Base-by-base conservation (phyloP, 108 stramenopile genomes). In the Epithemia pelagica region DNA sequence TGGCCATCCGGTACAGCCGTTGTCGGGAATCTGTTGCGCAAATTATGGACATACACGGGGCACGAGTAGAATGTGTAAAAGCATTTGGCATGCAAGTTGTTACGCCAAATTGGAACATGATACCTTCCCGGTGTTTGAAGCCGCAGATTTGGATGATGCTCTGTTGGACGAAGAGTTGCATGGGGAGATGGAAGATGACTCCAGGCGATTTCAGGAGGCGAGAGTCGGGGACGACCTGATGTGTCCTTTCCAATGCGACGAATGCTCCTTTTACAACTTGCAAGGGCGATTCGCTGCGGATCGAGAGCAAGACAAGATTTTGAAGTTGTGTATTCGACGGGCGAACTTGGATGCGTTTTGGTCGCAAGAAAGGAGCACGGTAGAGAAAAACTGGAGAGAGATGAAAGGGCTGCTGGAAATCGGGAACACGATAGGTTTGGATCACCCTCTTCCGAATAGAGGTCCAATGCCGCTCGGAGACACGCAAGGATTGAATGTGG, bases 261-360 rank as follows among this genome's bases (percentile, higher is more conserved):
- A 33, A 0, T 87, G 86, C 62, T 75, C 75, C 66, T 75, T 80
- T 29, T 10, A 30, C 0, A 80, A 82, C 2, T 15, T 83, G 0
- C 46, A 64, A 28, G 59, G 65, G 0, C 22, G 71, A 19, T 56
- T 71, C 23, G 74, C 72, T 3, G 31, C 29, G 19, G 37, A 46
- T 46, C 27, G 30, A 1, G 28, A 1, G 1, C 15, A 26, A 54
- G 37, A 57, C 19, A 56, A 68, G 25, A 26, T 28, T 15, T 20
- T 52, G 3, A 18, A 64, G 10, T 0, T 73, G 10, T 71, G 59
- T 28, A 54, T 83, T 18, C 58, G 75, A n/a, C 74, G 72, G 61
- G 78, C 76, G 0, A 83, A 70, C 23, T 62, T 88, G 59, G 83
- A 88, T 62, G 76, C 79, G 0, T 72, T 82, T 28, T 85, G 80